These are phyloP conservation scores for Thelonectria rubi DNA, from an alignment of 2,329 filamentous ascomycete species.

Conservation along the genomic window DNA sequence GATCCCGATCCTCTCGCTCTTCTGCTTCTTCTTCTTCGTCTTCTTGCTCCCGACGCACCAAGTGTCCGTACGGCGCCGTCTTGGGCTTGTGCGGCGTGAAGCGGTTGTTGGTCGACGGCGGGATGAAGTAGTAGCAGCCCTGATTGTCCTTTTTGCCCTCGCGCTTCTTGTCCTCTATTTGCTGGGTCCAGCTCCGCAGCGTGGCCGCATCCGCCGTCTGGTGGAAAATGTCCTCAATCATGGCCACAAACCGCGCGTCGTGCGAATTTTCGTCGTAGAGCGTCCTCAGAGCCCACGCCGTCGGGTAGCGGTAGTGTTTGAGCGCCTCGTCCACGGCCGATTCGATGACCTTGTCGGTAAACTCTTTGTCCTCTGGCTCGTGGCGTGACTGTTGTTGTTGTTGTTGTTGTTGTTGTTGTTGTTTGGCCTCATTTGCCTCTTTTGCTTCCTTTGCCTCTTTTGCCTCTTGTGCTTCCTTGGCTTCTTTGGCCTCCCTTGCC, in stretches of 20 bases:
- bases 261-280: conserved; percentile 67
- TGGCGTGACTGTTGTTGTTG: conserved; percentile 21
- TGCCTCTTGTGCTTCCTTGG: neutral
- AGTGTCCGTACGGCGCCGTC: conserved; percentile 58
- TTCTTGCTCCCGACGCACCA: conserved; percentile 49
- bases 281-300: conserved; percentile 68
- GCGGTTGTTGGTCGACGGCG: conserved; percentile 54
- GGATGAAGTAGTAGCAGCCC: conserved; percentile 63
- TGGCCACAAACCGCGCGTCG: conserved; percentile 61
- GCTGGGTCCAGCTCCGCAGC: conserved; percentile 59
- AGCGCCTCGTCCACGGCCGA: conserved; percentile 67
- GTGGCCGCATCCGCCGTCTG: conserved; percentile 65
- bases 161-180: conserved; percentile 64
- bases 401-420: too few relatives aligned
- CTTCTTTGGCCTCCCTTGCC: conserved; percentile 9
- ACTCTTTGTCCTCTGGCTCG: conserved; percentile 52
- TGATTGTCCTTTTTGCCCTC: conserved; percentile 64
- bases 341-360: conserved; percentile 63
- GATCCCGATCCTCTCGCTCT: conserved; percentile 43
- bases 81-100: conserved; percentile 57
- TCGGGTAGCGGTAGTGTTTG: conserved; percentile 65
- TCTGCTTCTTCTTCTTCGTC: conserved; percentile 35
- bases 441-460: conserved; percentile 32
- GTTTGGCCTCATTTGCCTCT: conserved; percentile 28
- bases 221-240: conserved; percentile 67